Conservation (phyloP, 306 rosid species). For the Sechiopsis laciniata region DNA sequence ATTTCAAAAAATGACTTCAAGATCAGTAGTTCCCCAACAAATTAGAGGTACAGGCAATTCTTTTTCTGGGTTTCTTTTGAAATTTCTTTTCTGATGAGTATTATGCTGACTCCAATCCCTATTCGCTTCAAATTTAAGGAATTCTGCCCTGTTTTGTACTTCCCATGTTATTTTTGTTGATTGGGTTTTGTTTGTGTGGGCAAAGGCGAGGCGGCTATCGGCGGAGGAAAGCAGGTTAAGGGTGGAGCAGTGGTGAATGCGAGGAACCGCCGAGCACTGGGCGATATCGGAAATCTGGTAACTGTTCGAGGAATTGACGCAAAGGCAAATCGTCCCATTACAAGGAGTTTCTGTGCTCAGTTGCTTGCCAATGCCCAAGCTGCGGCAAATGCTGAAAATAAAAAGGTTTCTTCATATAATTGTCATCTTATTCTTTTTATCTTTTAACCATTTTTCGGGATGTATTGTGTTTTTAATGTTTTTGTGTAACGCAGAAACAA, state of each 20-base stretch:
- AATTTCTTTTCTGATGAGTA: too few species aligned
- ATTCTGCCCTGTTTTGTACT: too few species aligned
- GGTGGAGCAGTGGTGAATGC: slow-evolving; percentile 43
- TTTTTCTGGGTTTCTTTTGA: too few species aligned
- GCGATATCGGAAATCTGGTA: slow-evolving; percentile 73
- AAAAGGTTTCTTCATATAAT: slow-evolving; percentile 34
- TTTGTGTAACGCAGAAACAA: slow-evolving; percentile 43
- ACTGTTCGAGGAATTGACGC: slow-evolving; percentile 39
- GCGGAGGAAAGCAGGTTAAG: slow-evolving; percentile 52
- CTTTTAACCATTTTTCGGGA: background rate
- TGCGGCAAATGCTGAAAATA: slow-evolving; percentile 50
- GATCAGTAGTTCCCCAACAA: too few species aligned
- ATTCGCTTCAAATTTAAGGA: too few species aligned
- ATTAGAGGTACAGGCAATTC: too few species aligned
- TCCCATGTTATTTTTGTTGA: background rate
- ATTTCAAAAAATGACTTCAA: too few species aligned
- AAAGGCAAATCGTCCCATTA: slow-evolving; percentile 78
- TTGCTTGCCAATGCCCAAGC: slow-evolving; percentile 84
- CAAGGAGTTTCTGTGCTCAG: slow-evolving; percentile 78
- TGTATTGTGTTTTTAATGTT: too few species aligned
- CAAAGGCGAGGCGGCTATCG: slow-evolving; percentile 49
- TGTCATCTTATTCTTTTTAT: background rate
- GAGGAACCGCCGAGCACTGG: slow-evolving; percentile 53
- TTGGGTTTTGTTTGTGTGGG: background rate
- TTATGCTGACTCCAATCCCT: too few species aligned